A percentile compares a stretch with the other conserved stretches of the same genome.
Evolutionary conservation across 1,284 basidiomycete species (phyloP).

Genomic region (Naganishia albida): DNA sequence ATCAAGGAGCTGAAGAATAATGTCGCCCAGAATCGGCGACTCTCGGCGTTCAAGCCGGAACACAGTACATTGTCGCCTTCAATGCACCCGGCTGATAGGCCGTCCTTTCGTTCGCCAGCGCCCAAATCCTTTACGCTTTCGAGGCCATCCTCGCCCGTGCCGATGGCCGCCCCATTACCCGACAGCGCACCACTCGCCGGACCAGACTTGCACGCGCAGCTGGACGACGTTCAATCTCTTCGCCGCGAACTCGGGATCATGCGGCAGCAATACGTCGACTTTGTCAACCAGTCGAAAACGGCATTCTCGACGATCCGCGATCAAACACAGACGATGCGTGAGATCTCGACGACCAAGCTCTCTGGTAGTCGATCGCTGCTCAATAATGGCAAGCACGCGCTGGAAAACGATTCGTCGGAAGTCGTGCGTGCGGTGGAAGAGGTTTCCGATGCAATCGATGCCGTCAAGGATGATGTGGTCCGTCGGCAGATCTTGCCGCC

Average conservation of each 20-base stretch:
- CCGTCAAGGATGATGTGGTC: conserved; percentile 85
- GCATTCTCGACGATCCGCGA: conserved; percentile 72
- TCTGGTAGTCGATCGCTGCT: conserved; percentile 86
- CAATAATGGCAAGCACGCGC: conserved; percentile 83
- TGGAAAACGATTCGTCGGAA: conserved; percentile 85
- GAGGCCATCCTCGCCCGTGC: conserved; percentile 20
- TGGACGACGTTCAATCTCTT: conserved; percentile 89
- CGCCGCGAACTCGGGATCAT: conserved; percentile 90
- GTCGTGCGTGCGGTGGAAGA: conserved; percentile 91
- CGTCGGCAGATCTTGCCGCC: conserved; percentile 86
- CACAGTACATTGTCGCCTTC: conserved; percentile 19
- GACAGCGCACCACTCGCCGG: not conserved
- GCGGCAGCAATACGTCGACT: conserved; percentile 91
- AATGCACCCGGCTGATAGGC: conserved; percentile 22
- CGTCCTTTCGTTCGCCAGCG: conserved; percentile 15
- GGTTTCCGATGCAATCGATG: conserved; percentile 88
- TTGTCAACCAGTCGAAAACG: conserved; percentile 85
- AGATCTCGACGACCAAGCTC: conserved; percentile 77
- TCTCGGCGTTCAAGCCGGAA: conserved; percentile 31
- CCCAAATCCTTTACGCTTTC: not conserved
- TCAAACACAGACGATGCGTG: conserved; percentile 82
- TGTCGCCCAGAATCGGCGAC: conserved; percentile 26
- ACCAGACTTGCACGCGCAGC: conserved; percentile 75
- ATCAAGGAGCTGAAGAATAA: conserved; percentile 80
- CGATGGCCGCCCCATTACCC: not conserved